Conservation (phyloP, 495 filamentous ascomycete genomes). For the Trichocladium antarcticum region DNA sequence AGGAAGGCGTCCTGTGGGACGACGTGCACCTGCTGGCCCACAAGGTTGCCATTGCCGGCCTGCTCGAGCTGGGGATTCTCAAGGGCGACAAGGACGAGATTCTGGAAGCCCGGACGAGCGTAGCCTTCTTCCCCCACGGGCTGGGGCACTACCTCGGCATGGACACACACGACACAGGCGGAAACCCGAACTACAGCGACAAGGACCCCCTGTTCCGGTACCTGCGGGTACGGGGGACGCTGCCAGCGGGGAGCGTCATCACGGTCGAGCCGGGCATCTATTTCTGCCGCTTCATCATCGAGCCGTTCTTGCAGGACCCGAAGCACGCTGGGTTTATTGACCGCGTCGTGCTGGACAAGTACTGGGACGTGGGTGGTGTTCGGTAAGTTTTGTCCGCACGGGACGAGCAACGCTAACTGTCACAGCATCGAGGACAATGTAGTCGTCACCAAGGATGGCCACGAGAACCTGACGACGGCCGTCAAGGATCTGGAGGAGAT, state of each 20-base stretch:
- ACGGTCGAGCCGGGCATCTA: constrained; percentile 92
- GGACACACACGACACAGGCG: constrained; percentile 90
- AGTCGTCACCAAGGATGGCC: constrained; percentile 63
- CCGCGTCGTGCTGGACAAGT: constrained; percentile 57
- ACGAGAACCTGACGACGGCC: constrained; percentile 68
- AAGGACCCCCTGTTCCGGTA: constrained; percentile 76
- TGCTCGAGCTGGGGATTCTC: constrained; percentile 66
- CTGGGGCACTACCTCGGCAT: constrained; percentile 87
- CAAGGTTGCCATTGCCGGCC: constrained; percentile 66
- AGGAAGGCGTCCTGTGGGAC: constrained; percentile 74
- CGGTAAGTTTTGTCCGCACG: constrained; percentile 30
- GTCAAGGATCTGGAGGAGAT: constrained; percentile 64
- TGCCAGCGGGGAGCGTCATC: constrained; percentile 69
- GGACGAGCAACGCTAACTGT: constrained; percentile 4
- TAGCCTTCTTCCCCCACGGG: constrained; percentile 87
- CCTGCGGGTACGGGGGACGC: constrained; percentile 62
- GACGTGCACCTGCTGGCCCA: constrained; percentile 71
- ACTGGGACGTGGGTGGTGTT: constrained; percentile 86
- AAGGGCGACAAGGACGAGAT: constrained; percentile 59
- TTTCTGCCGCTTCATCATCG: constrained; percentile 88
- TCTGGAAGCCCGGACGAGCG: constrained; percentile 59
- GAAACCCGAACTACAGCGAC: constrained; percentile 76
- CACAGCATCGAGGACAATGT: constrained; percentile 57
- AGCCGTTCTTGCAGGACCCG: constrained; percentile 61
- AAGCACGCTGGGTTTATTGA: constrained; percentile 66